phyloP scores from a whole-genome alignment of 2,329 filamentous ascomycete genomes.

The Raffaelea albimanens region DNA sequence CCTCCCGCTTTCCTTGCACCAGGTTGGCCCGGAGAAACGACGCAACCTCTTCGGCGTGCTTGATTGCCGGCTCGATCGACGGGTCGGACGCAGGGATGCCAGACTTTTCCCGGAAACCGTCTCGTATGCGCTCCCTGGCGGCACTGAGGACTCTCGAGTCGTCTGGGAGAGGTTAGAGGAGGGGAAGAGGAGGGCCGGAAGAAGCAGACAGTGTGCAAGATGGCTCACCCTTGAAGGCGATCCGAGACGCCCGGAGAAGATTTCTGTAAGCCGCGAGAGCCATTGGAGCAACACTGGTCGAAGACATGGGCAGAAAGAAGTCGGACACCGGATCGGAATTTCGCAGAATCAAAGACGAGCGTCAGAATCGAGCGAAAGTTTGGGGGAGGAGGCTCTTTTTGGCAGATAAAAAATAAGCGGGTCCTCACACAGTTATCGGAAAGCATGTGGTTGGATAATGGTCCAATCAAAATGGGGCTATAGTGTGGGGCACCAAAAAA shows the following conservation, averaged over 20 bases:
- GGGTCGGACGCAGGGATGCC: constrained; percentile 47
- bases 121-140: constrained; percentile 63
- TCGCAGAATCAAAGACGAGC: too few relatives aligned
- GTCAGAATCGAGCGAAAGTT: too few relatives aligned
- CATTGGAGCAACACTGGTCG: constrained; percentile 33
- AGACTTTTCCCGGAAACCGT: constrained; percentile 61
- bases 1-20: constrained; percentile 63
- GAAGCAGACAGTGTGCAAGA: too few relatives aligned
- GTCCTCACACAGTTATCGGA: background rate
- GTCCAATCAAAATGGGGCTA: too few relatives aligned
- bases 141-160: constrained; percentile 49
- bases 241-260: constrained; percentile 67
- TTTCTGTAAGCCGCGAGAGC: constrained; percentile 71
- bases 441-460: background rate
- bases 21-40: constrained; percentile 73
- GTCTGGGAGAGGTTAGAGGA: constrained; percentile 7
- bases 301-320: too few relatives aligned
- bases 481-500: too few relatives aligned
- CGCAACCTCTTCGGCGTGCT: constrained; percentile 76
- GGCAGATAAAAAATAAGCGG: background rate
- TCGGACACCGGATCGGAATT: too few relatives aligned
- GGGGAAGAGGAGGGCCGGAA: too few relatives aligned
- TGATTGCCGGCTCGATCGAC: constrained; percentile 54
- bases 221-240: constrained; percentile 89
- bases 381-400: too few relatives aligned